A percentile compares a stretch with the other conserved stretches of the same genome.
phyloP scores from a whole-genome alignment of 306 rosid genomes.

The Dalbergia oliveri region DNA sequence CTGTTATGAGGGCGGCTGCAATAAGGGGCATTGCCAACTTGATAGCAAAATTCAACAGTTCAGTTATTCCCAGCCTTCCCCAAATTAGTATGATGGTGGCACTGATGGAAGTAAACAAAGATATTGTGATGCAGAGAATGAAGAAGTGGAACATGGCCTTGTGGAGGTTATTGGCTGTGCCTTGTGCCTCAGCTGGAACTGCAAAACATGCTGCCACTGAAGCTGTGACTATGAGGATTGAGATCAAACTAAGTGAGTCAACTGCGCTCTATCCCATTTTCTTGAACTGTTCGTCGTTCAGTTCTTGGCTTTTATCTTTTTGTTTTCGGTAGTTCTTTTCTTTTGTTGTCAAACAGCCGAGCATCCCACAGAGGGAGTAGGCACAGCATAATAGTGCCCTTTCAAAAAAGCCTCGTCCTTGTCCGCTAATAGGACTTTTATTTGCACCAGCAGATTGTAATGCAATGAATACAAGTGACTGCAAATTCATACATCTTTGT shows the following conservation, averaged over 20 bases:
- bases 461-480: too few relatives aligned
- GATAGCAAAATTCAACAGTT: too few relatives aligned
- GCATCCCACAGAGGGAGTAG: too few relatives aligned
- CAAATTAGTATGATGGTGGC: conserved; percentile 45
- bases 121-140: conserved; percentile 44
- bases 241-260: background rate
- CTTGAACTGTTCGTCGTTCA: background rate
- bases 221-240: conserved; percentile 45
- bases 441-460: too few relatives aligned
- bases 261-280: background rate
- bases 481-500: too few relatives aligned
- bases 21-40: conserved; percentile 40
- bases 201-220: conserved; percentile 52
- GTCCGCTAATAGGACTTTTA: background rate
- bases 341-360: too few relatives aligned
- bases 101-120: conserved; percentile 42
- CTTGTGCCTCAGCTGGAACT: conserved; percentile 33
- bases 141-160: conserved; percentile 25
- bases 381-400: too few relatives aligned
- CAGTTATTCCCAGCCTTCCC: conserved; percentile 47
- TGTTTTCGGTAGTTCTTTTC: too few relatives aligned
- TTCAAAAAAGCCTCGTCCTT: too few relatives aligned
- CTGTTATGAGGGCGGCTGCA: conserved; percentile 5
- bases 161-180: conserved; percentile 22
- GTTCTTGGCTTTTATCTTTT: too few relatives aligned